Conservation (phyloP, 2,329 filamentous ascomycete genomes). For the Rosellinia necatrix region DNA sequence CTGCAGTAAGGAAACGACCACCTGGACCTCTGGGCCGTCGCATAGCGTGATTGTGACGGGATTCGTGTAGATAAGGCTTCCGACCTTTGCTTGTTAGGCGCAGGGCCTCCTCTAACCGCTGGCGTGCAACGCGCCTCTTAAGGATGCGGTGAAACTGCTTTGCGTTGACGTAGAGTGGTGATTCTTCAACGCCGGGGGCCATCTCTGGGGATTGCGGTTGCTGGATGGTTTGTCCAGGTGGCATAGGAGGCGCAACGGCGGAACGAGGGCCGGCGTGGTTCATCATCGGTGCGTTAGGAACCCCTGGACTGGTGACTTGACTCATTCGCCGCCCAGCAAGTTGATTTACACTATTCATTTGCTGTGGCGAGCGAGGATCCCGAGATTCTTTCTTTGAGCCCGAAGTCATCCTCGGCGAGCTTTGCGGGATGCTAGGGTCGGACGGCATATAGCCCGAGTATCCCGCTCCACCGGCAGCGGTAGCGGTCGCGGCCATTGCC, state of each 20-base stretch:
- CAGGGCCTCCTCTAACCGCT: conserved; percentile 90
- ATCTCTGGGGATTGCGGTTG: conserved; percentile 80
- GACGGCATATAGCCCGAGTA: conserved; percentile 73
- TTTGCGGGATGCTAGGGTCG: conserved; percentile 69
- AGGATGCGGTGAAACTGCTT: conserved; percentile 98
- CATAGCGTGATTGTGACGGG: conserved; percentile 98
- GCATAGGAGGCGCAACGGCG: conserved; percentile 61
- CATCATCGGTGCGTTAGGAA: conserved; percentile 76
- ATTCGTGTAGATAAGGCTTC: conserved; percentile 97
- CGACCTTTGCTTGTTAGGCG: conserved; percentile 92
- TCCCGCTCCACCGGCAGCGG: conserved; percentile 76
- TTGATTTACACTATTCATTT: conserved; percentile 67
- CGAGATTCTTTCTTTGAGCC: conserved; percentile 73
- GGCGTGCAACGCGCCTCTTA: conserved; percentile 89
- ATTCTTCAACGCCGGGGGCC: conserved; percentile 77
- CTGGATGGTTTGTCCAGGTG: conserved; percentile 67
- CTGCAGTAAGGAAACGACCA: conserved; percentile 92
- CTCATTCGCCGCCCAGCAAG: conserved; percentile 72
- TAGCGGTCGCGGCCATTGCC: conserved; percentile 89
- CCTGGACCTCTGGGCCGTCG: conserved; percentile 89
- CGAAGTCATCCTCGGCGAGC: conserved; percentile 75
- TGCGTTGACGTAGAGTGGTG: conserved; percentile 95
- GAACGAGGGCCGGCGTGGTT: conserved; percentile 63
- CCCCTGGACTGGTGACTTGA: conserved; percentile 75
- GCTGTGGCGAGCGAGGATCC: conserved; percentile 75